Percentiles rank a stretch among this genome's conserved stretches.
Conservation (phyloP, 1,284 basidiomycete genomes). For the Chondrostereum purpureum region DNA sequence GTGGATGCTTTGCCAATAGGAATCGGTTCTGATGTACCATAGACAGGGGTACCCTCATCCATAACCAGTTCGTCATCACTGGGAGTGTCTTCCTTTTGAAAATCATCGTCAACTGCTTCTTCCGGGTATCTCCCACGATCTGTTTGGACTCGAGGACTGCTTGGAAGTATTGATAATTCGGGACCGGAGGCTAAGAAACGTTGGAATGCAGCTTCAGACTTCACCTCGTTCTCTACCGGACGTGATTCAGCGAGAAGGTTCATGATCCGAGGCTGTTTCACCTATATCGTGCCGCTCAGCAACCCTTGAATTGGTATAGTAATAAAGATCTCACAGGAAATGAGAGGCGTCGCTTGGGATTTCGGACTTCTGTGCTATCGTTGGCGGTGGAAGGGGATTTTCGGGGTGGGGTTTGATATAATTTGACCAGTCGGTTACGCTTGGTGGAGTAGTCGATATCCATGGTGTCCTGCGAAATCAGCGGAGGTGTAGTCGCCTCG, state of each 20-base stretch:
- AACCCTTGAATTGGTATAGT: neutral
- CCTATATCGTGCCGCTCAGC: slow-evolving; percentile 28
- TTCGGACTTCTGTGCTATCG: slow-evolving; percentile 31
- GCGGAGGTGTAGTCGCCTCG: slow-evolving; percentile 54
- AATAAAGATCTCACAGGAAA: slow-evolving; percentile 31
- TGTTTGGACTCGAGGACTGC: slow-evolving; percentile 54
- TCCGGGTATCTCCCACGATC: slow-evolving; percentile 76
- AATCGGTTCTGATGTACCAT: slow-evolving; percentile 48
- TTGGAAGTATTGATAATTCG: slow-evolving; percentile 54
- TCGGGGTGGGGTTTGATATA: slow-evolving; percentile 41
- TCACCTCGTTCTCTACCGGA: slow-evolving; percentile 68
- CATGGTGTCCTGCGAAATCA: slow-evolving; percentile 27
- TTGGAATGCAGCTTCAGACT: slow-evolving; percentile 78
- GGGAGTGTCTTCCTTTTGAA: slow-evolving; percentile 53
- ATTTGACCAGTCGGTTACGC: slow-evolving; percentile 27
- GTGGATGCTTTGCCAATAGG: slow-evolving; percentile 50
- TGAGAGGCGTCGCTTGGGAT: slow-evolving; percentile 31
- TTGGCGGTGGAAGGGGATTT: slow-evolving; percentile 31
- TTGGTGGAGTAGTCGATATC: slow-evolving; percentile 29
- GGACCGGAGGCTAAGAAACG: slow-evolving; percentile 64
- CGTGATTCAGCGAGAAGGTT: slow-evolving; percentile 59
- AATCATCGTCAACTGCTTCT: slow-evolving; percentile 62
- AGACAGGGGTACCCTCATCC: slow-evolving; percentile 35
- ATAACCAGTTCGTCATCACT: slow-evolving; percentile 64
- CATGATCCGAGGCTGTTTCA: slow-evolving; percentile 62